Conservation (phyloP, 352 stramenopile genomes). For the Pythium angustatum region DNA sequence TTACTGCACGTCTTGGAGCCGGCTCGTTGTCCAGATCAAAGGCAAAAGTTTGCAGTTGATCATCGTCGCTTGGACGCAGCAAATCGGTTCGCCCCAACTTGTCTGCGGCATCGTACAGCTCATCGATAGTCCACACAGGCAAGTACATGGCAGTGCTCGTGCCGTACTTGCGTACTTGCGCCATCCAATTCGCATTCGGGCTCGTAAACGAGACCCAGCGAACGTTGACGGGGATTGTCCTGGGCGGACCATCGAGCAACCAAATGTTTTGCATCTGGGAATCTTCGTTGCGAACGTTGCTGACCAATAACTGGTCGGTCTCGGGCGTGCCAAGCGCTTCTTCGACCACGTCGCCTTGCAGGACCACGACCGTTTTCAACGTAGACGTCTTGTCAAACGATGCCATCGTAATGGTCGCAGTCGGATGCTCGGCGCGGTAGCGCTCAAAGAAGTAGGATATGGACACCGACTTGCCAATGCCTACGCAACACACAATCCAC, state of each 20-base stretch:
- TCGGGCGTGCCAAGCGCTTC: not conserved
- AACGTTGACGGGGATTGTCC: not conserved
- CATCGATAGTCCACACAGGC: not conserved
- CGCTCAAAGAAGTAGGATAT: conserved; percentile 2
- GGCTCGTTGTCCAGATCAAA: not conserved
- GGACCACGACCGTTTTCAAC: not conserved
- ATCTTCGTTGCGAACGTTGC: no score
- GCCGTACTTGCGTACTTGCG: not conserved
- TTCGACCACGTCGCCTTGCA: not conserved
- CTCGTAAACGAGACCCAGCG: not conserved
- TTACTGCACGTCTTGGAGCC: not conserved
- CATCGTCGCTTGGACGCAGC: not conserved
- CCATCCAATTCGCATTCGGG: not conserved
- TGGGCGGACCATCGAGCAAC: not conserved
- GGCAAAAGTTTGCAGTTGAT: not conserved
- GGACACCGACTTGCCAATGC: conserved; percentile 8
- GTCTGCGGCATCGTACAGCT: not conserved
- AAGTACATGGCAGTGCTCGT: not conserved
- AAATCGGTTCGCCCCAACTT: not conserved
- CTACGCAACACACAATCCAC: not conserved
- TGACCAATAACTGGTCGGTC: not conserved
- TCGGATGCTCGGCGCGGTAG: not conserved
- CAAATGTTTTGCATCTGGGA: not conserved
- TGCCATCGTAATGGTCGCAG: not conserved
- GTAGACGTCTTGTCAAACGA: not conserved